Evolutionary conservation across 2,329 filamentous ascomycete genomes (phyloP).

Genomic region (Fusarium mangiferae): DNA sequence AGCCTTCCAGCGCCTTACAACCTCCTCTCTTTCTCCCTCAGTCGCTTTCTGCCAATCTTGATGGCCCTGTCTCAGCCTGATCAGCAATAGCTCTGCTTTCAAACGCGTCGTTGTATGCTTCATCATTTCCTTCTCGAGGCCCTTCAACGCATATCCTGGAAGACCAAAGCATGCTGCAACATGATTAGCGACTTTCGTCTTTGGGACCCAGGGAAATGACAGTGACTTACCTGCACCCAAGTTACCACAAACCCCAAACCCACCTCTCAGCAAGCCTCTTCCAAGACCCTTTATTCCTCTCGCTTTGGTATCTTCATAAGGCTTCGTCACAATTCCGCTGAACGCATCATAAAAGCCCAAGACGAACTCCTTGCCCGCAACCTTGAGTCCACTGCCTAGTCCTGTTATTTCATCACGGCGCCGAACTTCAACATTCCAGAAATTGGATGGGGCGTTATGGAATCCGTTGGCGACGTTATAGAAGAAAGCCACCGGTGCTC

Average conservation of each 20-base stretch:
- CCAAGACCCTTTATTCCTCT: constrained; percentile 70
- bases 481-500: constrained; percentile 74
- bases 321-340: constrained; percentile 72
- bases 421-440: constrained; percentile 67
- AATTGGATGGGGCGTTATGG: constrained; percentile 77
- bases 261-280: constrained; percentile 65
- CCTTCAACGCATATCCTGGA: constrained; percentile 63
- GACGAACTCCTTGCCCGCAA: constrained; percentile 72
- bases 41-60: constrained; percentile 42
- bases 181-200: not conserved
- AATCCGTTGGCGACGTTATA: constrained; percentile 77
- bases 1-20: constrained; percentile 22
- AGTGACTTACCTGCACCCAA: constrained; percentile 50
- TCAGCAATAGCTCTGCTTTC: constrained; percentile 49
- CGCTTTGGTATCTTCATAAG: constrained; percentile 70
- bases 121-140: constrained; percentile 60
- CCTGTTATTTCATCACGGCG: constrained; percentile 74
- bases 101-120: constrained; percentile 48
- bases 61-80: constrained; percentile 47
- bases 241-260: constrained; percentile 56
- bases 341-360: constrained; percentile 76
- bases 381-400: constrained; percentile 66
- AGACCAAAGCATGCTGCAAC: constrained; percentile 54
- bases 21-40: not conserved
- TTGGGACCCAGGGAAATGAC: no score